These are phyloP conservation scores for Pascua guehoae DNA, from an alignment of 1,284 basidiomycete genomes.

Conservation along the genomic window DNA sequence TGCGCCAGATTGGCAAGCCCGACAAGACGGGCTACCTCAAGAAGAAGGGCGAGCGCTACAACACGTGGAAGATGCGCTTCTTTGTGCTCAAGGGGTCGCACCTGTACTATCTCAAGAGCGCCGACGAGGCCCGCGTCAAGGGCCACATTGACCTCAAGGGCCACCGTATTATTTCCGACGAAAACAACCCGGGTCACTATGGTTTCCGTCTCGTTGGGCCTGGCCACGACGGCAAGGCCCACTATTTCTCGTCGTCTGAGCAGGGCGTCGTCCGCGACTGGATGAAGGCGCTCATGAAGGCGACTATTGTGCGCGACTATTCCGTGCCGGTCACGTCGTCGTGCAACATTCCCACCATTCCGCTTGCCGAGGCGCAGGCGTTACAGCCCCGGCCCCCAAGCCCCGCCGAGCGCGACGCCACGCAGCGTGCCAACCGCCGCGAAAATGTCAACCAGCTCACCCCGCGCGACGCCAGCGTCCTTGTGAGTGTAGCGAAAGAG, in stretches of 20 bases:
- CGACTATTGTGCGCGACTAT: slow-evolving; percentile 91
- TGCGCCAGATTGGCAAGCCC: slow-evolving; percentile 81
- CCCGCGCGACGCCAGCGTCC: slow-evolving; percentile 72
- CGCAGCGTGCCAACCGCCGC: slow-evolving; percentile 78
- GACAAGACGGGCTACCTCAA: slow-evolving; percentile 91
- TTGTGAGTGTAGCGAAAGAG: slow-evolving; percentile 58
- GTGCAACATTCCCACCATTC: slow-evolving; percentile 95
- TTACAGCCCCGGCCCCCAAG: slow-evolving; percentile 95
- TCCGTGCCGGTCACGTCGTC: slow-evolving; percentile 90
- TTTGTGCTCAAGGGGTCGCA: slow-evolving; percentile 92
- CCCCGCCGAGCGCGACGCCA: slow-evolving; percentile 78
- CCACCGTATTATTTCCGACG: slow-evolving; percentile 90
- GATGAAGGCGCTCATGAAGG: slow-evolving; percentile 99
- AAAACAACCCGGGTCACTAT: slow-evolving; percentile 88
- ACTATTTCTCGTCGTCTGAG: slow-evolving; percentile 89
- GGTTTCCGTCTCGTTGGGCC: slow-evolving; percentile 95
- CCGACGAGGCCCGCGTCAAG: slow-evolving; percentile 83
- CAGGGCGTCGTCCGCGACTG: slow-evolving; percentile 80
- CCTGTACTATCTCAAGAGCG: slow-evolving; percentile 77
- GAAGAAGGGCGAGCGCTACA: slow-evolving; percentile 92
- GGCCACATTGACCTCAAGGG: slow-evolving; percentile 89
- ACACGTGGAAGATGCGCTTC: slow-evolving; percentile 87
- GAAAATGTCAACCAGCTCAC: slow-evolving; percentile 89
- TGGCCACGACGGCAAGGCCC: slow-evolving; percentile 64
- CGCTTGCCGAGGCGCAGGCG: slow-evolving; percentile 87